Evolutionary conservation across 768 basidiomycete genomes (phyloP).

Genomic region (Fomitopsis pulvina): DNA sequence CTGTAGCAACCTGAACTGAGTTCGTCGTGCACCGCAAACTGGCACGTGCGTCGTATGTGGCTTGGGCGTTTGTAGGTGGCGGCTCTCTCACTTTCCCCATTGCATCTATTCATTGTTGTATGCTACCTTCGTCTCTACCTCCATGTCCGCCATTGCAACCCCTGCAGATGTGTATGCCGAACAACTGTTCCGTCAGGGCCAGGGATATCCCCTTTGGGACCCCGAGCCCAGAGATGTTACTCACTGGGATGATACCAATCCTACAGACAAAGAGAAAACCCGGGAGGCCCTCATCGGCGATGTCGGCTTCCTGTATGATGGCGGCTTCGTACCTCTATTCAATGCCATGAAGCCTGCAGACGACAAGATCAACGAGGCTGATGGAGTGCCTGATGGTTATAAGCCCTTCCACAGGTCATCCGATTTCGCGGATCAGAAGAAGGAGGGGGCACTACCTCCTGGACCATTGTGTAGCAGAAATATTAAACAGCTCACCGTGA

Average conservation of each 20-base stretch:
- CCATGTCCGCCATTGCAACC: too few species aligned
- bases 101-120: not conserved
- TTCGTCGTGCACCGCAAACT: too few species aligned
- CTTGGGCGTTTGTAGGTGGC: too few species aligned
- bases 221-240: too few species aligned
- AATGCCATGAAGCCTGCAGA: conserved; percentile 10
- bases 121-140: not conserved
- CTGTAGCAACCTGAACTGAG: too few species aligned
- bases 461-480: conserved; percentile 7
- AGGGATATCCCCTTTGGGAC: conserved; percentile 15
- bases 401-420: not conserved
- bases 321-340: conserved; percentile 15
- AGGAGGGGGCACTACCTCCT: not conserved
- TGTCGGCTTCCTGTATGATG: conserved; percentile 13
- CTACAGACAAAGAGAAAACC: too few species aligned
- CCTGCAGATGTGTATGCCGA: conserved; percentile 12
- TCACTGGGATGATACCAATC: too few species aligned
- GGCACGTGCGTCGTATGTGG: too few species aligned
- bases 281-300: conserved; percentile 12
- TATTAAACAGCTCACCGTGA: not conserved
- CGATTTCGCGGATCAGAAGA: not conserved
- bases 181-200: conserved; percentile 5
- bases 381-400: conserved; percentile 8
- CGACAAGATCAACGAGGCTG: conserved; percentile 1
- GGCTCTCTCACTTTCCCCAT: too few species aligned